These are phyloP conservation scores for Aquilaria sinensis DNA, from an alignment of 345 rosid genomes.

Conservation along the genomic window DNA sequence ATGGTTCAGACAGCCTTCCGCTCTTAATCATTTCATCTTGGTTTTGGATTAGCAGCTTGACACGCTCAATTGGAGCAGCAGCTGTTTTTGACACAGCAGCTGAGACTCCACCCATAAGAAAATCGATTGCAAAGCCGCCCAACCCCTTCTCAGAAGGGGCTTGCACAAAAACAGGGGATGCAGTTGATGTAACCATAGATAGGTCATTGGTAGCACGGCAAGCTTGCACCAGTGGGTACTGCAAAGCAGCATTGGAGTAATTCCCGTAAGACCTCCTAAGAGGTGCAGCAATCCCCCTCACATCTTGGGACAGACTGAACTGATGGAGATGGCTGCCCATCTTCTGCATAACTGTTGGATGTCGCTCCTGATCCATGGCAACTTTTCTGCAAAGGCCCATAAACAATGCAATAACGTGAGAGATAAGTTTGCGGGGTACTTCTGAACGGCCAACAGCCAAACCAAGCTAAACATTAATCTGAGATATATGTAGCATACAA, in stretches of 20 bases:
- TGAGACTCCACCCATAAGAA: constrained; percentile 41
- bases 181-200: constrained; percentile 9
- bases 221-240: constrained; percentile 1
- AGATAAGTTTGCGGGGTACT: background rate
- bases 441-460: too few species aligned
- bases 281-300: constrained; percentile 13
- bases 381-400: constrained; percentile 28
- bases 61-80: constrained; percentile 37
- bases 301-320: constrained; percentile 38
- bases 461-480: constrained; percentile 1
- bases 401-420: background rate
- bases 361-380: constrained; percentile 75
- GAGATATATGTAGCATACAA: too few species aligned
- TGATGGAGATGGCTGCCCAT: constrained; percentile 56
- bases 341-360: constrained; percentile 65
- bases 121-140: constrained; percentile 25
- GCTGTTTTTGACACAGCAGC: constrained; percentile 39
- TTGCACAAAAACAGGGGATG: constrained; percentile 18
- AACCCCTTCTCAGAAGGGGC: constrained; percentile 32
- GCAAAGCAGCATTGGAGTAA: constrained; percentile 18
- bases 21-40: constrained; percentile 38
- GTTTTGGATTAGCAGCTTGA: constrained; percentile 34
- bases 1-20: constrained; percentile 32
- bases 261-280: constrained; percentile 19
- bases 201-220: constrained; percentile 13